Base-by-base conservation (phyloP, 306 rosid species). In the Vigna hirtella region DNA sequence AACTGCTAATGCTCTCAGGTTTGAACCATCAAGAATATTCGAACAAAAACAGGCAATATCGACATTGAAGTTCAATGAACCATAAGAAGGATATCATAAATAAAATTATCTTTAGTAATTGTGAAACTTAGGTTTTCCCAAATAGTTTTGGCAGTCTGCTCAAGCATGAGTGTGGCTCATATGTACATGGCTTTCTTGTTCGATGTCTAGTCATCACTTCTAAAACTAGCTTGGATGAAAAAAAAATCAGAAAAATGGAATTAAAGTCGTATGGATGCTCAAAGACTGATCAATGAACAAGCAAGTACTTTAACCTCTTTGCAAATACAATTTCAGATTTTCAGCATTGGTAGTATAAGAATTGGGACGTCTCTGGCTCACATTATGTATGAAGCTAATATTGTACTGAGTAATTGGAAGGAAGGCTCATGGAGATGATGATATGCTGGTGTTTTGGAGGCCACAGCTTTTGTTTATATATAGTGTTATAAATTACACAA, bases 31-130 rank as follows among this genome's bases (percentile, higher is more conserved):
- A 40, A 7, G 45, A 40, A 40, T 40, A 40, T 40, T 7, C 11
- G 8, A 7, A 7, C 45, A 40, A 40, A 40, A 40, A 40, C 10
- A 7, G 45, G 0, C 45, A 40, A 40, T 40, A 9, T 40, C 45
- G 1, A 43, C 14, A 43, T 10, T 43, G 48, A 43, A 43, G 14
- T 43, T 43, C 28, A 57, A 34, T 50, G 43, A 66, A 36, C 32
- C 58, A 75, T 53, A 15, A 47, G 45, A 82, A 87, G 64, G 66
- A 72, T 62, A n/a, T 51, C 11, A 10, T 51, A 15, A 24, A 24
- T 24, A 24, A 24, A 24, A 24, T 24, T 24, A 24, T 24, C 28
- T 24, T 24, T 24, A 24, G 2, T 2, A 24, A 0, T 1, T 49
- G 18, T 49, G 7, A 49, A 6, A 48, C 51, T 47, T 47, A 12